Evolutionary conservation across 768 basidiomycete genomes (phyloP).

Genomic region (Lactarius hatsudake): DNA sequence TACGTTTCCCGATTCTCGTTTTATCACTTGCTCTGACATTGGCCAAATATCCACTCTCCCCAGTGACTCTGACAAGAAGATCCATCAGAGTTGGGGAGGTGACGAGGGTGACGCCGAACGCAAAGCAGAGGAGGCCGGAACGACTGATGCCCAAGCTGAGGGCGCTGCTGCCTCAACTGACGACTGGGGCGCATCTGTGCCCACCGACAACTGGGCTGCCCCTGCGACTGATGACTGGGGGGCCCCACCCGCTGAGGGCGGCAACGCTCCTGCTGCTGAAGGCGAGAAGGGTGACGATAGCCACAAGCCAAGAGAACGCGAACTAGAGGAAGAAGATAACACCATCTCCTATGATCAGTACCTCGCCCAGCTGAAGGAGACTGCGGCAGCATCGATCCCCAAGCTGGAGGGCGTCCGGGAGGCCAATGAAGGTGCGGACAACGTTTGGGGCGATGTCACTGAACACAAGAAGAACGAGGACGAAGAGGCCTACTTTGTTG

Average conservation of each 20-base stretch:
- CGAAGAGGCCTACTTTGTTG: slow-evolving; percentile 76
- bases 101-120: slow-evolving; percentile 85
- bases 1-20: slow-evolving; percentile 38
- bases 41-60: slow-evolving; percentile 21
- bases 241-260: slow-evolving; percentile 33
- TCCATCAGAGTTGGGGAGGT: slow-evolving; percentile 93
- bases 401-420: slow-evolving; percentile 69
- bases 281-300: slow-evolving; percentile 36
- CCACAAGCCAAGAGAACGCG: slow-evolving; percentile 49
- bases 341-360: slow-evolving; percentile 94
- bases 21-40: slow-evolving; percentile 8
- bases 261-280: slow-evolving; percentile 35
- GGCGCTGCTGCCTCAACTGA: slow-evolving; percentile 29
- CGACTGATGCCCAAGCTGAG: slow-evolving; percentile 64
- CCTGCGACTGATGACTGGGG: slow-evolving; percentile 35
- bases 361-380: slow-evolving; percentile 75
- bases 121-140: slow-evolving; percentile 74
- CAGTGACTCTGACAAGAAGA: slow-evolving; percentile 93
- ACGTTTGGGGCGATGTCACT: slow-evolving; percentile 69
- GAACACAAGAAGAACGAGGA: slow-evolving; percentile 63
- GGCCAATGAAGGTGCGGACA: slow-evolving; percentile 78
- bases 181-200: slow-evolving; percentile 39
- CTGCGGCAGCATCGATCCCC: slow-evolving; percentile 53
- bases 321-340: slow-evolving; percentile 87
- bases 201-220: slow-evolving; percentile 39